A percentile compares a stretch with the other conserved stretches of the same genome.
phyloP scores from a whole-genome alignment of 805 yeast species.

The Yarrowia sp. region DNA sequence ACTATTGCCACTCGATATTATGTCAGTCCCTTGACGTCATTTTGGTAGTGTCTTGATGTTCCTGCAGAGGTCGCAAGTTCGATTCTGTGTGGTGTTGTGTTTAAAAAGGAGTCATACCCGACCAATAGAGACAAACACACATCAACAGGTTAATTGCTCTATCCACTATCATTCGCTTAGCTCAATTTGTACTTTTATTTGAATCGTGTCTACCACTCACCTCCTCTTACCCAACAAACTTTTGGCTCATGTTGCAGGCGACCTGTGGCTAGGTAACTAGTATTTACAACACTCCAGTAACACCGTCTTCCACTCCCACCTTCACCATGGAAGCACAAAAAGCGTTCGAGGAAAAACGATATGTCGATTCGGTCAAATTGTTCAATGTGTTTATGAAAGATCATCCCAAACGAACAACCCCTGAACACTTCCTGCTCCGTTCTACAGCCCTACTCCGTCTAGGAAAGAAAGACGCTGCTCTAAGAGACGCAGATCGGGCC shows the following conservation, averaged over 20 bases:
- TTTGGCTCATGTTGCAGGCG: not conserved
- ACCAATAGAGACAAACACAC: too few species aligned
- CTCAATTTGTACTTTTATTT: too few species aligned
- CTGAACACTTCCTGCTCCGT: constrained; percentile 41
- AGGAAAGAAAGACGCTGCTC: constrained; percentile 41
- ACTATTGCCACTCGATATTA: too few species aligned
- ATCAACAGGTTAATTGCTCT: too few species aligned
- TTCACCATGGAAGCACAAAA: not conserved
- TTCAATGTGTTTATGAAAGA: constrained; percentile 36
- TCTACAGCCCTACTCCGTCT: constrained; percentile 42
- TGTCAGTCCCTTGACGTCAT: too few species aligned
- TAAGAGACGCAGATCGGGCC: constrained; percentile 46
- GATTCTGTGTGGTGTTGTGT: not conserved
- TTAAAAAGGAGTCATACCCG: too few species aligned
- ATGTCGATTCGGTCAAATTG: constrained; percentile 40
- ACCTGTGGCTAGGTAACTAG: not conserved
- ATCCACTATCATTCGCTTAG: too few species aligned
- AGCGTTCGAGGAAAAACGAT: constrained; percentile 38
- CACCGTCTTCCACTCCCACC: too few species aligned
- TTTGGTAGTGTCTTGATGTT: too few species aligned
- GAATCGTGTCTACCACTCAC: too few species aligned
- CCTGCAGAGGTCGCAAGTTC: not conserved
- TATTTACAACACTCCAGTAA: too few species aligned
- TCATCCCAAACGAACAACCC: constrained; percentile 39
- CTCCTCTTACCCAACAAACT: not conserved